A percentile compares a stretch with the other conserved stretches of the same genome.
Conservation (phyloP, 2,329 filamentous ascomycete genomes). For the Fusarium fracticaudum region DNA sequence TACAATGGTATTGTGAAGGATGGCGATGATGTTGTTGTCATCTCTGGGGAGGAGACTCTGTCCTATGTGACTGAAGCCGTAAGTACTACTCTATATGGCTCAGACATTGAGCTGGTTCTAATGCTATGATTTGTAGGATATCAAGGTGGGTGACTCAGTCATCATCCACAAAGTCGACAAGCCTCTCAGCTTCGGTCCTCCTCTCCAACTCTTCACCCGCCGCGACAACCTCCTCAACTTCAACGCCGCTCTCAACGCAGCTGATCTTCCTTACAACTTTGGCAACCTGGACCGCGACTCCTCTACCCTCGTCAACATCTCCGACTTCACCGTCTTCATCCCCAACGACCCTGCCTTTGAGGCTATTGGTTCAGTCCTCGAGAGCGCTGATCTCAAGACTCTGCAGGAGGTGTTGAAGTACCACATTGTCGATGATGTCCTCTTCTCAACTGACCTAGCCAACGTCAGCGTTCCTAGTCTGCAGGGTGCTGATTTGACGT, state of each 20-base stretch:
- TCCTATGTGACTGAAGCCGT: constrained; percentile 48
- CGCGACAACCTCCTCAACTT: constrained; percentile 42
- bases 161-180: constrained; percentile 47
- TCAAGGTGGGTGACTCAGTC: constrained; percentile 42
- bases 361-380: constrained; percentile 43
- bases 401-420: constrained; percentile 44
- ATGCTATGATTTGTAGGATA: constrained; percentile 34
- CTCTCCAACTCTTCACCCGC: constrained; percentile 44
- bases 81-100: neutral
- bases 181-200: constrained; percentile 42
- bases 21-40: constrained; percentile 44
- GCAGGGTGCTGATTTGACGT: constrained; percentile 37
- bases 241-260: constrained; percentile 44
- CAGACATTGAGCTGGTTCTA: neutral
- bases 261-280: constrained; percentile 40
- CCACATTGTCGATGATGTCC: constrained; percentile 46
- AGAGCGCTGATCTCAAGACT: constrained; percentile 34
- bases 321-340: constrained; percentile 46
- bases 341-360: constrained; percentile 44
- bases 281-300: constrained; percentile 36
- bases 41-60: constrained; percentile 47
- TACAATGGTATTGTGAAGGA: constrained; percentile 49
- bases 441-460: constrained; percentile 43
- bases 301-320: constrained; percentile 39
- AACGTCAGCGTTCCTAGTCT: constrained; percentile 42